Evolutionary conservation across 257 asterid genomes (phyloP), one percentile per base, ranked within the genome.

Genomic region (Plantago elongata): DNA sequence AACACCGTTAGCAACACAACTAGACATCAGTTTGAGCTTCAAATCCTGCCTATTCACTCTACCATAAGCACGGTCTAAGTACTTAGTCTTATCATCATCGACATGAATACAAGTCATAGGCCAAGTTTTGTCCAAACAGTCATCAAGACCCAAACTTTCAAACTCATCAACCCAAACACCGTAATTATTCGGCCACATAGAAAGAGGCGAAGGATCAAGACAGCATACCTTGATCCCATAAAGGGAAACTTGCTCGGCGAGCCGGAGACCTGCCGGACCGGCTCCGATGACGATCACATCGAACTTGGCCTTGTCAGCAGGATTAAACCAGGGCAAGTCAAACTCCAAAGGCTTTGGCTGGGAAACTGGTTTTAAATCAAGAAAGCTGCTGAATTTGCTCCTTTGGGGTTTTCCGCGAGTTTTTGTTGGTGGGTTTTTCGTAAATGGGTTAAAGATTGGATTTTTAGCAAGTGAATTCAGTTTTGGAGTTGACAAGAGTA

Each of bases 161-260:
- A 92, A 86, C 64, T 92, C 96, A 75, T 92, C 99, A 29, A 84
- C 85, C 97, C 99, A 92, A 52, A 82, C 91, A 17, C 99, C 97
- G 65, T 86, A 89, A 56, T 92, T 89, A 65, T 86, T 84, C 1
- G 94, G 99, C 97, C 97, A 89, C 86, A 77, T 72, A 48, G 96
- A 83, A 37, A 92, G 90, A 11, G 97, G 96, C 1, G 95, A 79
- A 74, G 99, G 95, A 69, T 92, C 99, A 40, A 92, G 62, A 60
- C 91, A 85, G 59, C 97, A 89, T 60, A 86, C 97, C 80, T 83
- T 74, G 37, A 89, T 81, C 64, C 96, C 95, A 63, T 67, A 74
- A 1, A 77, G 34, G 16, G 97, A 75, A 7, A 86, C 85, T 55
- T 80, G 94, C 76, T 89, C 96, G 8, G 96, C 89, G 9, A 89